phyloP scores from a whole-genome alignment of 2,329 filamentous ascomycete genomes.

The Fusarium tanahbumbuense region DNA sequence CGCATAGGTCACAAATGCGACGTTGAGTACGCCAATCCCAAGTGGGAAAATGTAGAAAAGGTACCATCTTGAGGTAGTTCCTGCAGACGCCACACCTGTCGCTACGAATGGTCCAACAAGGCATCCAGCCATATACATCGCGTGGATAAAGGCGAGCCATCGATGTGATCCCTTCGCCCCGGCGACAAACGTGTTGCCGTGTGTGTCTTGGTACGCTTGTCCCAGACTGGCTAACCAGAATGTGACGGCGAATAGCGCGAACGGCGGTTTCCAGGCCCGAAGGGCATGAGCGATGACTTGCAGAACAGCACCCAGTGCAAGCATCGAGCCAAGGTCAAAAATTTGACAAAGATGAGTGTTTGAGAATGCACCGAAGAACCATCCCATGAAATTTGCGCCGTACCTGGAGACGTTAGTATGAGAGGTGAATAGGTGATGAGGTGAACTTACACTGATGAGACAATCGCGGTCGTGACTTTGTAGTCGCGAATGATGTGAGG shows the following conservation, averaged over 20 bases:
- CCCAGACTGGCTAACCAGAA: slow-evolving; percentile 70
- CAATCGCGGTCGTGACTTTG: slow-evolving; percentile 62
- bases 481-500: slow-evolving; percentile 72
- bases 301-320: slow-evolving; percentile 65
- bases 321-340: slow-evolving; percentile 66
- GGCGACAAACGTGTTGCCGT: slow-evolving; percentile 71
- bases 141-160: slow-evolving; percentile 73
- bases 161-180: slow-evolving; percentile 63
- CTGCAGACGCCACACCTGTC: slow-evolving; percentile 60
- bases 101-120: slow-evolving; percentile 67
- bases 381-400: slow-evolving; percentile 68
- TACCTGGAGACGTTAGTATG: slow-evolving; percentile 53
- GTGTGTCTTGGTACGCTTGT: slow-evolving; percentile 72
- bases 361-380: slow-evolving; percentile 67
- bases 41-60: slow-evolving; percentile 68
- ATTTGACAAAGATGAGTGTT: slow-evolving; percentile 65
- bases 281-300: slow-evolving; percentile 67
- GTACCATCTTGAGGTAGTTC: slow-evolving; percentile 58
- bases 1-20: slow-evolving; percentile 58
- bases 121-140: slow-evolving; percentile 69
- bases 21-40: slow-evolving; percentile 63
- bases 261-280: slow-evolving; percentile 67
- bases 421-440: not conserved
- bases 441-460: slow-evolving; percentile 60
- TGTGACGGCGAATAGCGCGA: slow-evolving; percentile 65